phyloP scores from a whole-genome alignment of 1,139 yeast species.

The Taiozyma sp. region DNA sequence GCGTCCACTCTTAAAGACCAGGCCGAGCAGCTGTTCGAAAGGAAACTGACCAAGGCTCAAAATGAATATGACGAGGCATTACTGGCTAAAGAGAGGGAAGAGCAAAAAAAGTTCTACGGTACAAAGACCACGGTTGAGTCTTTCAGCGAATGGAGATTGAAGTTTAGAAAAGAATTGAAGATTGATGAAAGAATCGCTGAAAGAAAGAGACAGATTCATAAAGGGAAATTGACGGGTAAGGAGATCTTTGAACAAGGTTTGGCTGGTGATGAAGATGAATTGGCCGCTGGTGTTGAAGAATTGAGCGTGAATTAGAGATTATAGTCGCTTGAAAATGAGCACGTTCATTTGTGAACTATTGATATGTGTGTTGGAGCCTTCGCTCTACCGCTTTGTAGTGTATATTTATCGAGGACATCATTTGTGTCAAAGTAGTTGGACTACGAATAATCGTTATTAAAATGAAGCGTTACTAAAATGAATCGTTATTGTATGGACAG shows the following conservation, averaged over 20 bases:
- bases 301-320: background rate
- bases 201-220: constrained; percentile 55
- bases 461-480: too few species aligned
- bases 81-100: constrained; percentile 59
- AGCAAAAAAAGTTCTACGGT: constrained; percentile 70
- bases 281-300: background rate
- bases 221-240: constrained; percentile 77
- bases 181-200: constrained; percentile 52
- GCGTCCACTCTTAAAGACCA: constrained; percentile 74
- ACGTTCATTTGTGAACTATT: background rate
- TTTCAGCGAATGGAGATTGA: constrained; percentile 63
- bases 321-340: background rate
- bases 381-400: too few species aligned
- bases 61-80: constrained; percentile 53
- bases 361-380: too few species aligned
- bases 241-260: constrained; percentile 89
- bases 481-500: too few species aligned
- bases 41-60: constrained; percentile 53
- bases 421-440: too few species aligned
- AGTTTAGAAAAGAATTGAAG: constrained; percentile 51
- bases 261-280: constrained; percentile 53
- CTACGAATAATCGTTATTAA: too few species aligned
- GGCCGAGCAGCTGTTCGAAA: constrained; percentile 62
- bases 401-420: too few species aligned
- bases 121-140: constrained; percentile 76